Evolutionary conservation across 768 basidiomycete genomes (phyloP), one percentile per base, ranked within the genome.

Genomic region (Boletus rufocinnamomeus): DNA sequence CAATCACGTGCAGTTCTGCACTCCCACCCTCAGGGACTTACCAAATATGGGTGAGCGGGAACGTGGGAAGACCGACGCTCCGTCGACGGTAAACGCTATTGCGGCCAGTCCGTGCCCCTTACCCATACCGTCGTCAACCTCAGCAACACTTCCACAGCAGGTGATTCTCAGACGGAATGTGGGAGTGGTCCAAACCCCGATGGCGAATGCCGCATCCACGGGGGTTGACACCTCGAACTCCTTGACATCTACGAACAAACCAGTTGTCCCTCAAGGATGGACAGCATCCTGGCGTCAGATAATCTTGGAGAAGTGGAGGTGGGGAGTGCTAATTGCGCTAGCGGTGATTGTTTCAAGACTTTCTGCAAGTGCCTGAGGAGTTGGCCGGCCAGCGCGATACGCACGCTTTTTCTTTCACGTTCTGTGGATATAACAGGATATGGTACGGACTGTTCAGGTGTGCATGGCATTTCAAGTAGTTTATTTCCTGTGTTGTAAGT

Each of bases 11-110:
- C 66, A 98, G 88, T 92, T 91, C 66, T 90, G 88, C 66, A 78
- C 80, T 32, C 79, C 84, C 13, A 75, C 76, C 19, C 80, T 84
- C 68, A 84, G 79, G 46, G 87, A 95, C 67, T 74, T 95, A 30
- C 96, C 96, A 0, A 97, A 97, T 75, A 98, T 98, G 96, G 94
- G 89, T 23, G 81, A 90, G 72, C 85, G 81, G 63, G 89, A 89
- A 64, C 81, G 83, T 46, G 88, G 86, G 10, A 81, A 78, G 53
- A 67, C 82, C 6, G 70, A 68, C 66, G 38, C 47, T 63, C 56
- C 47, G 73, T 52, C 69, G 70, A 47, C 60, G 67, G 56, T 57
- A 62, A 60, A 60, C 61, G 41, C 50, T 56, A 59, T 52, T 62
- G 48, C 51, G 55, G 43, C 55, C 48, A 64, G 57, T 62, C 56